These are phyloP conservation scores for Aspergillus sp. DNA, from an alignment of 2,329 filamentous ascomycete genomes.

Conservation along the genomic window DNA sequence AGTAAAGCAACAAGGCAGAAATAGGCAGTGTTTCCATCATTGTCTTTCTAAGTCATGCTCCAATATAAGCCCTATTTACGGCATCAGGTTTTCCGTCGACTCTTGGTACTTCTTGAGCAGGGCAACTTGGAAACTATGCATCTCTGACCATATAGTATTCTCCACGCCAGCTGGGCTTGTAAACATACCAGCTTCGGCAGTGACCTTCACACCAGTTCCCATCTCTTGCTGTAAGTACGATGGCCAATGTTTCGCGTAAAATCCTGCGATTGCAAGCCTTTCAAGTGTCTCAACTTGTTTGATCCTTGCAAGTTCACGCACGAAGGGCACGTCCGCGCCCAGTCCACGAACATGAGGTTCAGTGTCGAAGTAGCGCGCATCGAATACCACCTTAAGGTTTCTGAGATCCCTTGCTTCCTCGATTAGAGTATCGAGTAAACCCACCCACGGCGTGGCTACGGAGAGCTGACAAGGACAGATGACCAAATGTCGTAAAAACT, in stretches of 20 bases:
- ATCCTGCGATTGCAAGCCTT: neutral
- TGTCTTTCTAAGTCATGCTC: too few species aligned
- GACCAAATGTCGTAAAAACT: neutral
- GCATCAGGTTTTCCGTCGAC: neutral
- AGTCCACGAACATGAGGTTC: neutral
- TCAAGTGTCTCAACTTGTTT: neutral
- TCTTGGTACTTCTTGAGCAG: neutral
- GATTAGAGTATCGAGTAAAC: too few species aligned
- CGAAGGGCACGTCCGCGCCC: neutral
- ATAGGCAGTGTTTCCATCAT: too few species aligned
- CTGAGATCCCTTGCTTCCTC: too few species aligned
- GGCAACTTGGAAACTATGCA: neutral
- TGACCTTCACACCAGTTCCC: too few species aligned
- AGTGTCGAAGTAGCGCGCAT: too few species aligned
- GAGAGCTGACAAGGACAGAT: neutral
- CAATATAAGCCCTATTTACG: neutral
- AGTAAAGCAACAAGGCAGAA: too few species aligned
- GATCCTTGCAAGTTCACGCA: neutral
- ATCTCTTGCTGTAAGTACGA: neutral
- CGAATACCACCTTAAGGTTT: too few species aligned
- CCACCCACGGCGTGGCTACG: too few species aligned
- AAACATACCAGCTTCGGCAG: neutral
- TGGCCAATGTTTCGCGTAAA: neutral
- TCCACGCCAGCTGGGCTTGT: too few species aligned
- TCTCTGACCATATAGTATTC: too few species aligned